Evolutionary conservation across 2,329 filamentous ascomycete genomes (phyloP), one percentile per base, ranked within the genome.

Genomic region (Byssochlamys sp.): DNA sequence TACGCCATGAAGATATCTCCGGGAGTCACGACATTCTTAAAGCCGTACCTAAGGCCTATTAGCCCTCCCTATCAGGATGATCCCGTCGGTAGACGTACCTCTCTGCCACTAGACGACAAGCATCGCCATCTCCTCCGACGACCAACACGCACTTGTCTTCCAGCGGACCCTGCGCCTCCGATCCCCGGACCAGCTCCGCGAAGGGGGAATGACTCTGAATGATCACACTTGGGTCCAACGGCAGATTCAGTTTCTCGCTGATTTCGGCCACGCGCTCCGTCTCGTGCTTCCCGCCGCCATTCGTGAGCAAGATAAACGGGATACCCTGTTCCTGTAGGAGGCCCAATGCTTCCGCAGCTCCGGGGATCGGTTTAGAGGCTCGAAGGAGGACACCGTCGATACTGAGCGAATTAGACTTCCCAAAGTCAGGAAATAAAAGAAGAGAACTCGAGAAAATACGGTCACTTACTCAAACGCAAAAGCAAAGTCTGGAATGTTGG

Each of bases 351-450:
- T 89, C 81, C 1, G 84, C 78, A 1, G 94, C 92, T 31, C 89
- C 87, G 1, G 90, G 87, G 52, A 97, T 85, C 2, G 89, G 85
- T 61, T 86, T 83, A 3, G 88, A 84, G 59, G 88, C 88, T 67
- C 91, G 90, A 31, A 97, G 81, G 24, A 99, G 83, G n/a, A 99
- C 94, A 57, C 94, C 94, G 72, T 99, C 94, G 69, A 99, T 95
- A 72, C 84, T 88, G 62, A 12, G 14, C 1, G 1, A 33, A 58
- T 62, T 53, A 54, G 55, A 54, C 14, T 26, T 10, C 3, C 9
- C 7, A n/a, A 19, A n/a, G 50, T 25, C 26, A 45, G 52, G 14
- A 49, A 39, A 49, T 3, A 7, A n/a, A n/a, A 33, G 24, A 45
- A 28, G 39, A 49, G 26, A 7, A 33, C 6, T 55, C 25, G 45